phyloP scores from a whole-genome alignment of 768 basidiomycete species.

The Tubosaeta brunneosetosa region DNA sequence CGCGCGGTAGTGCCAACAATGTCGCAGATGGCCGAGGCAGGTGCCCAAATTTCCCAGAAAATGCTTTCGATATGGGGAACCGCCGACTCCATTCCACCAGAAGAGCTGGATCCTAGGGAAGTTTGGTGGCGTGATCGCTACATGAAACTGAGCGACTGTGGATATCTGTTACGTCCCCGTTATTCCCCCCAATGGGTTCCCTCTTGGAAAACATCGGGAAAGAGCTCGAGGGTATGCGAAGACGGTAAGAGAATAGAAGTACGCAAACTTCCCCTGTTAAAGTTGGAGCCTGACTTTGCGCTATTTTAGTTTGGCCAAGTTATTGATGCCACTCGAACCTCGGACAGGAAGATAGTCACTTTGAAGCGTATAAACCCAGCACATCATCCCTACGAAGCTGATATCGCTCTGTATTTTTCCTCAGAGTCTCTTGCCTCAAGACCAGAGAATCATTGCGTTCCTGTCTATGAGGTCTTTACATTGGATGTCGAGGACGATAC shows the following conservation, averaged over 20 bases:
- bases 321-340: conserved; percentile 28
- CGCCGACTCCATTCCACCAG: background rate
- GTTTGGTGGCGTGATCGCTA: background rate
- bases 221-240: conserved; percentile 5
- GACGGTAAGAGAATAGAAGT: conserved; percentile 9
- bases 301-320: background rate
- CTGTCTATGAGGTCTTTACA: conserved; percentile 17
- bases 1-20: no score
- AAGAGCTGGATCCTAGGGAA: background rate
- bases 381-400: conserved; percentile 15
- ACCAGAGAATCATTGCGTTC: conserved; percentile 24
- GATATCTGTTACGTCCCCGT: conserved; percentile 33
- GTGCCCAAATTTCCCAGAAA: no score
- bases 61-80: no score
- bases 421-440: background rate
- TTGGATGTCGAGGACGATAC: background rate
- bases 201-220: conserved; percentile 26
- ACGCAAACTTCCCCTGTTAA: conserved; percentile 4
- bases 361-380: conserved; percentile 22
- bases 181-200: conserved; percentile 30
- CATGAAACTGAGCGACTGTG: conserved; percentile 4
- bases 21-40: no score
- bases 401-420: conserved; percentile 22
- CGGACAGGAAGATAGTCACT: conserved; percentile 24
- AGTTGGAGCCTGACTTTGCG: no score